Evolutionary conservation across 2,329 filamentous ascomycete genomes (phyloP).

Genomic region (Fusarium domesticum): DNA sequence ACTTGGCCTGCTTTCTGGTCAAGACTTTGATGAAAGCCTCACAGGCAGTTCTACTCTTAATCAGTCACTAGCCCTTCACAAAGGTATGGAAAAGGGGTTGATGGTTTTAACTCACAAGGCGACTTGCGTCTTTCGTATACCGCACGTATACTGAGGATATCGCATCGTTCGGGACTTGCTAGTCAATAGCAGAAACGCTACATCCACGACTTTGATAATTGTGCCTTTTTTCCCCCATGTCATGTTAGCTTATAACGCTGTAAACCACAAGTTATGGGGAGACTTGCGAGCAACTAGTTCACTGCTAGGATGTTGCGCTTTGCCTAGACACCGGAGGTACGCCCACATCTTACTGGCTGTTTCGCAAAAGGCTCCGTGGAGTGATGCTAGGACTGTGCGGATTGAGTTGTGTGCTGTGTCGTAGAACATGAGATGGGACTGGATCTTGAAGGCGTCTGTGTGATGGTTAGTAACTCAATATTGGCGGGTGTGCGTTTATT

Average conservation of each 20-base stretch:
- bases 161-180: conserved; percentile 46
- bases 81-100: background rate
- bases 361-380: conserved; percentile 72
- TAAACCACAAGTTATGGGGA: rapidly evolving
- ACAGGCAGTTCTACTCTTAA: conserved; percentile 57
- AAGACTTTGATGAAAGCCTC: conserved; percentile 69
- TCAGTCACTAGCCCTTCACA: background rate
- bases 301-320: conserved; percentile 52
- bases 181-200: conserved; percentile 63
- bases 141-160: conserved; percentile 54
- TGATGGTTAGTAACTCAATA: background rate
- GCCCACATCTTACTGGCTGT: conserved; percentile 73
- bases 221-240: too few relatives aligned
- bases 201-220: conserved; percentile 61
- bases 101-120: conserved; percentile 52
- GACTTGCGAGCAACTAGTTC: conserved; percentile 62
- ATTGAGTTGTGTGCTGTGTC: conserved; percentile 75
- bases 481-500: background rate
- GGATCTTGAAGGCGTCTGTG: conserved; percentile 70
- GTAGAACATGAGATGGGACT: conserved; percentile 80
- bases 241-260: too few relatives aligned
- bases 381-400: conserved; percentile 66
- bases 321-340: conserved; percentile 58
- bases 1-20: conserved; percentile 66
- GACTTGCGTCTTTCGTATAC: conserved; percentile 58